Conservation (phyloP, 2,329 filamentous ascomycete species). For the Talaromyces rugulosus region DNA sequence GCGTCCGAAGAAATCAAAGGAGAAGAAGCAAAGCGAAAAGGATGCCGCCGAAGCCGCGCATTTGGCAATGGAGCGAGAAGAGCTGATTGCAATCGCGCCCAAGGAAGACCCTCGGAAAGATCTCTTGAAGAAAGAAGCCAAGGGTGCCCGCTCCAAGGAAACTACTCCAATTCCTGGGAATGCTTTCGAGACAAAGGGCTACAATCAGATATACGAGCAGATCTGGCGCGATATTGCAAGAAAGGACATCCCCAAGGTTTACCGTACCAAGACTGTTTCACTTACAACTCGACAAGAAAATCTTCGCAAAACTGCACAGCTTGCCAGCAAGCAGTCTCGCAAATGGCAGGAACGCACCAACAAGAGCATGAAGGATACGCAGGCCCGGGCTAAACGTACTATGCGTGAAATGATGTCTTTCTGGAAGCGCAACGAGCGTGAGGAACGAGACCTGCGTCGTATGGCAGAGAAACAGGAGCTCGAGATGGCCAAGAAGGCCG, state of each 20-base stretch:
- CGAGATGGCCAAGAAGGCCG: slow-evolving; percentile 92
- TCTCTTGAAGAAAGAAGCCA: slow-evolving; percentile 41
- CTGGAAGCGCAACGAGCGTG: slow-evolving; percentile 98
- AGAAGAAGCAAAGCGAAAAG: slow-evolving; percentile 66
- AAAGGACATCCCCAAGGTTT: slow-evolving; percentile 90
- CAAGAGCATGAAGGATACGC: slow-evolving; percentile 96
- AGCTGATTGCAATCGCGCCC: slow-evolving; percentile 49
- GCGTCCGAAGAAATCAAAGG: slow-evolving; percentile 82
- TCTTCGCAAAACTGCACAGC: slow-evolving; percentile 91
- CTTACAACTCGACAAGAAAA: slow-evolving; percentile 88
- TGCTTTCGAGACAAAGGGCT: slow-evolving; percentile 81
- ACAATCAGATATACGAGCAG: slow-evolving; percentile 95
- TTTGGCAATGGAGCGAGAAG: slow-evolving; percentile 56
- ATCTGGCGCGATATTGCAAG: slow-evolving; percentile 93
- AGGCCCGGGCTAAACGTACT: slow-evolving; percentile 91
- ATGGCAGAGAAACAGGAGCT: slow-evolving; percentile 93
- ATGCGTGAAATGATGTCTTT: slow-evolving; percentile 99
- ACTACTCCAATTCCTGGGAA: slow-evolving; percentile 50
- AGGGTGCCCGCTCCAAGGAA: slow-evolving; percentile 38
- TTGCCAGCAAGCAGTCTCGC: slow-evolving; percentile 95
- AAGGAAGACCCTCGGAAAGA: slow-evolving; percentile 51
- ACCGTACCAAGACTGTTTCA: slow-evolving; percentile 80
- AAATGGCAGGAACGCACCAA: slow-evolving; percentile 97
- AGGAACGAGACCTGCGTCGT: slow-evolving; percentile 91
- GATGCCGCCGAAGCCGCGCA: slow-evolving; percentile 82